Conservation (phyloP, 164 flowering plant genomes). For the Dillenia suffruticosa region DNA sequence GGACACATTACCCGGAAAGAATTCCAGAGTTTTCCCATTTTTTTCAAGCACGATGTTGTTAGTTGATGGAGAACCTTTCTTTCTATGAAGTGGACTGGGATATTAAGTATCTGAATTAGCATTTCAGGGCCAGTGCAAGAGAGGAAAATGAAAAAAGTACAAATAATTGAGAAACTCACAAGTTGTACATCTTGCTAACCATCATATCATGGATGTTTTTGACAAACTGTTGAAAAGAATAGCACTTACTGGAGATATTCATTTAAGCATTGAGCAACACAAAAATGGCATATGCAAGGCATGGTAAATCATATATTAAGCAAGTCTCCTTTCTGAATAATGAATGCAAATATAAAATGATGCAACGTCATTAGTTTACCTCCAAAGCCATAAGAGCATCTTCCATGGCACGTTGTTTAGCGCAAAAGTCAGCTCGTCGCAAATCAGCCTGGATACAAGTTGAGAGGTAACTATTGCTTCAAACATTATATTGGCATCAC, state of each 20-base stretch:
- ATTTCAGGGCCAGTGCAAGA: not conserved
- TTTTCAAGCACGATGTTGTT: slow-evolving; percentile 61
- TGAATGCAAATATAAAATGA: too few relatives aligned
- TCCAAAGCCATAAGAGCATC: slow-evolving; percentile 93
- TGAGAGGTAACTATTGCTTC: slow-evolving; percentile 4
- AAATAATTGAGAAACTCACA: slow-evolving; percentile 46
- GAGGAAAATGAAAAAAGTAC: not conserved
- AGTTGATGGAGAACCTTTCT: slow-evolving; percentile 31
- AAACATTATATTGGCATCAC: not conserved
- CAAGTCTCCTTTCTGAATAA: too few relatives aligned
- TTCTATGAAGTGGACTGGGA: slow-evolving; percentile 35
- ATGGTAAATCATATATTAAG: too few relatives aligned
- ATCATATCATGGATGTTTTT: slow-evolving; percentile 79
- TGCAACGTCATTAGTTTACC: slow-evolving; percentile 31
- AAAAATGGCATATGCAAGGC: too few relatives aligned
- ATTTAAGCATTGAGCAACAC: too few relatives aligned
- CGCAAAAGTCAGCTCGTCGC: slow-evolving; percentile 73
- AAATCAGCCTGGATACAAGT: slow-evolving; percentile 73
- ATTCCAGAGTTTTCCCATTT: slow-evolving; percentile 69
- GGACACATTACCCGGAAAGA: slow-evolving; percentile 72
- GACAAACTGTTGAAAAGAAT: slow-evolving; percentile 53
- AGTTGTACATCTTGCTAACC: slow-evolving; percentile 76
- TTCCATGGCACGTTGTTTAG: slow-evolving; percentile 92
- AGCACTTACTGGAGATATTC: too few relatives aligned
- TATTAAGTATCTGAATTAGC: slow-evolving; percentile 10